phyloP scores from a whole-genome alignment of 2,329 filamentous ascomycete genomes.

The Aspergillus ochraceus region DNA sequence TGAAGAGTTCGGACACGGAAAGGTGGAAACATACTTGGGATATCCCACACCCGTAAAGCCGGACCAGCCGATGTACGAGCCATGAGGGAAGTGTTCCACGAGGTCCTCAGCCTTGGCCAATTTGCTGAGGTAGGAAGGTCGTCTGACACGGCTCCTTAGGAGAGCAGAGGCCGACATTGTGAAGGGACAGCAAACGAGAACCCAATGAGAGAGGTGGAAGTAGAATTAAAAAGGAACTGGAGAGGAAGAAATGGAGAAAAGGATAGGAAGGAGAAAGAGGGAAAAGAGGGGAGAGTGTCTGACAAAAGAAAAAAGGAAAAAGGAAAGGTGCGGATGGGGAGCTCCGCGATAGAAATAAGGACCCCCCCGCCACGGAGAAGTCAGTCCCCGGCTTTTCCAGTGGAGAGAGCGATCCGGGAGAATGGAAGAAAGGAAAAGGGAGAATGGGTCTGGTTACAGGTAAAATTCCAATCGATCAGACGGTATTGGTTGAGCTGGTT shows the following conservation, averaged over 20 bases:
- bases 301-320: constrained; percentile 13
- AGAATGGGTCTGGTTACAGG: not conserved
- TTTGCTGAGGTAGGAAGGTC: constrained; percentile 77
- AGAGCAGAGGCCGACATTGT: constrained; percentile 65
- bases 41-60: constrained; percentile 90
- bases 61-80: constrained; percentile 85
- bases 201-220: constrained; percentile 10
- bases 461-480: not conserved
- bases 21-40: constrained; percentile 65
- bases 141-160: constrained; percentile 71
- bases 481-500: not conserved
- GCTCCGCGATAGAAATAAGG: constrained; percentile 18
- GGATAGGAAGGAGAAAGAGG: constrained; percentile 5
- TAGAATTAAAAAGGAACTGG: constrained; percentile 12
- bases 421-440: not conserved
- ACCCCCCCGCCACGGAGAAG: constrained; percentile 11
- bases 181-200: not conserved
- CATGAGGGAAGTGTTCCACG: constrained; percentile 77
- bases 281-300: constrained; percentile 6
- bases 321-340: constrained; percentile 6
- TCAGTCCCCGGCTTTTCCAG: constrained; percentile 3
- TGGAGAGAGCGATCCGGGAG: constrained; percentile 13
- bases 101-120: constrained; percentile 77
- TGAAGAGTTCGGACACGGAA: not conserved
- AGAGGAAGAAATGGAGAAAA: constrained; percentile 7